Percentiles rank a stretch among this genome's conserved stretches.
Conservation (phyloP, 2,329 filamentous ascomycete genomes). For the Xylariaceae sp. region DNA sequence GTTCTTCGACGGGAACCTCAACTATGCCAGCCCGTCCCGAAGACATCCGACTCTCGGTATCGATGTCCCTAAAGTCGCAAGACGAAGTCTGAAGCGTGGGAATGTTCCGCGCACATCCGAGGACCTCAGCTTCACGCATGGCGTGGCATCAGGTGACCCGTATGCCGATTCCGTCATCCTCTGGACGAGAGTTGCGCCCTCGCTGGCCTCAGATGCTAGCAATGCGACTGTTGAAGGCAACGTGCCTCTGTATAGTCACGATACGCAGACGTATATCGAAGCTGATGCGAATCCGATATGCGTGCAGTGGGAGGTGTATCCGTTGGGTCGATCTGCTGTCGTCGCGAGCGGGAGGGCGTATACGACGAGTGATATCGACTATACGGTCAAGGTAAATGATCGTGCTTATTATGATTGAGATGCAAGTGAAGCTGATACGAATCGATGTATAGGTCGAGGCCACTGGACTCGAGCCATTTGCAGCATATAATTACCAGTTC, state of each 20-base stretch:
- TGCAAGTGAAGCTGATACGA: background rate
- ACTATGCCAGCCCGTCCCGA: slow-evolving; percentile 62
- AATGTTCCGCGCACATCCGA: slow-evolving; percentile 40
- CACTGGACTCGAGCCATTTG: slow-evolving; percentile 32
- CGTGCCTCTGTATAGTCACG: slow-evolving; percentile 42
- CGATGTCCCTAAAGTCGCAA: slow-evolving; percentile 56
- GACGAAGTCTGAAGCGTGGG: slow-evolving; percentile 43
- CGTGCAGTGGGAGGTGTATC: slow-evolving; percentile 58
- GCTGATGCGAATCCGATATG: slow-evolving; percentile 51
- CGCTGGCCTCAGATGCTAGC: slow-evolving; percentile 41
- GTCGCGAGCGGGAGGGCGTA: slow-evolving; percentile 56
- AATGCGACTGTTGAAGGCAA: slow-evolving; percentile 41
- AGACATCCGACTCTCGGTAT: slow-evolving; percentile 60
- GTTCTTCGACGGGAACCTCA: slow-evolving; percentile 47
- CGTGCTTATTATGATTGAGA: background rate
- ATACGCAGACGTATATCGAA: slow-evolving; percentile 44
- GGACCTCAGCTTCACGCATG: slow-evolving; percentile 59
- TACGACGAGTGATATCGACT: slow-evolving; percentile 70
- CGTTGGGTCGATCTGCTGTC: slow-evolving; percentile 34
- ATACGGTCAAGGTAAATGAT: slow-evolving; percentile 59
- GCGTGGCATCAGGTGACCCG: slow-evolving; percentile 47
- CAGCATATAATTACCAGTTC: slow-evolving; percentile 34
- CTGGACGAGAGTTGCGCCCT: slow-evolving; percentile 45
- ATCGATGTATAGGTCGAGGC: slow-evolving; percentile 47
- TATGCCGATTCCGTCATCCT: slow-evolving; percentile 54